Base-by-base conservation (phyloP, 73 alveolate genomes). In the Effrenium voratum region DNA sequence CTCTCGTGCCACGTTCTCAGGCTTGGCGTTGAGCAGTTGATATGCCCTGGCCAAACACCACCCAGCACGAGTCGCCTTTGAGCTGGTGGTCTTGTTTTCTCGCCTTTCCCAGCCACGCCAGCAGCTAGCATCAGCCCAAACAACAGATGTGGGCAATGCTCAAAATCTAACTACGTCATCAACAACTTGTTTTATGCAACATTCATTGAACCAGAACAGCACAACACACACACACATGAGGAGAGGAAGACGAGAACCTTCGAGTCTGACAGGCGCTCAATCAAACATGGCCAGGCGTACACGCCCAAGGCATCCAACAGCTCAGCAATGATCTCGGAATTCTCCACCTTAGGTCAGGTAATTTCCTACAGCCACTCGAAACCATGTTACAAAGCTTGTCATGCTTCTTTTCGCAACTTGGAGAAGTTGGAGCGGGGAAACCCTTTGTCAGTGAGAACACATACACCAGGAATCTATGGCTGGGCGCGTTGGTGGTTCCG, bases 1-100 rank as follows among this genome's bases (percentile, higher is more conserved):
- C 91, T 92, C 98, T n/a, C 91, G 90, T 66, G 98, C 91, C 91
- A 92, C 98, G 41, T 92, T 92, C 85, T 92, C 98, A 6, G 98
- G 98, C 98, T 92, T 92, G 66, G 98, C 98, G 80, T 92, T 92
- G 76, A 92, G 83, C 90, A 92, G 98, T 82, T 92, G 98, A 43
- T 92, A 90, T 47, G 97, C 97, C 97, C 97, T 90, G 77, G 32
- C 16, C 49, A 16, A n/a, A n/a, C n/a, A n/a, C n/a, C n/a, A n/a
- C n/a, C n/a, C n/a, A n/a, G n/a, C n/a, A n/a, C n/a, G n/a, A n/a
- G n/a, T n/a, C n/a, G n/a, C n/a, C n/a, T n/a, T n/a, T n/a, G n/a
- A n/a, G n/a, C n/a, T n/a, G n/a, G n/a, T n/a, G n/a, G n/a, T n/a
- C n/a, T n/a, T n/a, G n/a, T n/a, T n/a, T n/a, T n/a, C n/a, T n/a